phyloP scores from a whole-genome alignment of 2,329 filamentous ascomycete species.

The Podosphaera aphanis region DNA sequence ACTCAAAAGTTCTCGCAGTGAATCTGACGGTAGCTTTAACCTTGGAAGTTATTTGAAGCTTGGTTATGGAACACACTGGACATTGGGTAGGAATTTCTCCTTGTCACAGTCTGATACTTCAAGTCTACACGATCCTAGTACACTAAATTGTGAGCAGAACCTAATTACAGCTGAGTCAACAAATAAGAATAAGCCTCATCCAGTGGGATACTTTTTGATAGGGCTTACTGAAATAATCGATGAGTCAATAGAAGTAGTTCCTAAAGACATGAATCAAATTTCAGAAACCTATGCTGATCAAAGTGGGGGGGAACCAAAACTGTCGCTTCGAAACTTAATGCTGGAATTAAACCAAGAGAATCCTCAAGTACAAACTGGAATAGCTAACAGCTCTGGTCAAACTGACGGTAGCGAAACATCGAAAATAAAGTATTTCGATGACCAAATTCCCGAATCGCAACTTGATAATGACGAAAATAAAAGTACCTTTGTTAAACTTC shows the following conservation, averaged over 20 bases:
- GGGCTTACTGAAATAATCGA: conserved; percentile 43
- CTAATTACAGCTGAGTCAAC: not conserved
- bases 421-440: conserved; percentile 8
- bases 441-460: conserved; percentile 8
- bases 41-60: conserved; percentile 42
- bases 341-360: conserved; percentile 29
- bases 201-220: conserved; percentile 36
- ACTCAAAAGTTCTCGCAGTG: conserved; percentile 7
- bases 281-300: conserved; percentile 1
- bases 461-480: conserved; percentile 26
- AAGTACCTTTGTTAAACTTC: conserved; percentile 29
- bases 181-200: conserved; percentile 1
- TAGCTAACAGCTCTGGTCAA: conserved; percentile 21
- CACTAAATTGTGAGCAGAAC: not conserved
- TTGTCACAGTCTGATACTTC: not conserved
- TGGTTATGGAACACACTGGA: conserved; percentile 45
- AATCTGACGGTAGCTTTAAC: conserved; percentile 16
- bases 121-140: not conserved
- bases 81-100: conserved; percentile 18
- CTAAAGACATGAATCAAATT: conserved; percentile 1
- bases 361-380: conserved; percentile 21
- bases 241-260: conserved; percentile 15
- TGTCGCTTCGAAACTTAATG: conserved; percentile 39
- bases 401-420: conserved; percentile 4
- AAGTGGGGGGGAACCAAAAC: conserved; percentile 25